Percentiles rank a stretch among this genome's conserved stretches.
Evolutionary conservation across 2,329 filamentous ascomycete genomes (phyloP).

Genomic region (Diaporthe batatas): DNA sequence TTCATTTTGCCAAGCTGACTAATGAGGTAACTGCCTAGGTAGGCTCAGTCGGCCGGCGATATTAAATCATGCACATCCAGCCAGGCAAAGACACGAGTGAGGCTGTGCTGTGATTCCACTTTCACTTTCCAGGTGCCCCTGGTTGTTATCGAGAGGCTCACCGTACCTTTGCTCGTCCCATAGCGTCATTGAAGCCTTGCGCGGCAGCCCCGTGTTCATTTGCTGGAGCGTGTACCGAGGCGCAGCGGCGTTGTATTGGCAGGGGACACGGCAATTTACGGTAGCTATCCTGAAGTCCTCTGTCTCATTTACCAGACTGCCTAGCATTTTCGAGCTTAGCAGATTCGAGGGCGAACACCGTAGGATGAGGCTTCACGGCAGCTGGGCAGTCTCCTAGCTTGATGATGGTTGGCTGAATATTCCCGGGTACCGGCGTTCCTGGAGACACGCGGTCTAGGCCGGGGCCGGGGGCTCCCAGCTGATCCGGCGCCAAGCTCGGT

Average conservation of each 20-base stretch:
- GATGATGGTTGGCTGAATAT: conserved; percentile 9
- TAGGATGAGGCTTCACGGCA: conserved; percentile 13
- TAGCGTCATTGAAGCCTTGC: not conserved
- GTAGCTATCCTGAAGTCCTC: conserved; percentile 7
- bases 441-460: not conserved
- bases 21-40: not conserved
- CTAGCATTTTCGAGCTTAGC: conserved; percentile 13
- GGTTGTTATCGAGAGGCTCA: not conserved
- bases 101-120: conserved; percentile 1
- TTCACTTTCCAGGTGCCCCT: not conserved
- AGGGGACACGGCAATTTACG: conserved; percentile 7
- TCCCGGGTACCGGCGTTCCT: conserved; percentile 10
- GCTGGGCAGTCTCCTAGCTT: not conserved
- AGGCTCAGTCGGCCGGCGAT: conserved; percentile 5
- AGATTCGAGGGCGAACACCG: conserved; percentile 16
- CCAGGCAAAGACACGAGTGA: not conserved
- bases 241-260: conserved; percentile 10
- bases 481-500: conserved; percentile 5
- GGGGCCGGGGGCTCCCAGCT: not conserved
- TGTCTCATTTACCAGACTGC: conserved; percentile 14
- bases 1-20: not conserved
- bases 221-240: not conserved
- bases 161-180: not conserved
- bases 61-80: conserved; percentile 12
- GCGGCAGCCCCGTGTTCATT: not conserved